A percentile compares a stretch with the other conserved stretches of the same genome.
These are phyloP conservation scores for Arthrobotrys iridis DNA, from an alignment of 2,329 filamentous ascomycete genomes.

Conservation along the genomic window DNA sequence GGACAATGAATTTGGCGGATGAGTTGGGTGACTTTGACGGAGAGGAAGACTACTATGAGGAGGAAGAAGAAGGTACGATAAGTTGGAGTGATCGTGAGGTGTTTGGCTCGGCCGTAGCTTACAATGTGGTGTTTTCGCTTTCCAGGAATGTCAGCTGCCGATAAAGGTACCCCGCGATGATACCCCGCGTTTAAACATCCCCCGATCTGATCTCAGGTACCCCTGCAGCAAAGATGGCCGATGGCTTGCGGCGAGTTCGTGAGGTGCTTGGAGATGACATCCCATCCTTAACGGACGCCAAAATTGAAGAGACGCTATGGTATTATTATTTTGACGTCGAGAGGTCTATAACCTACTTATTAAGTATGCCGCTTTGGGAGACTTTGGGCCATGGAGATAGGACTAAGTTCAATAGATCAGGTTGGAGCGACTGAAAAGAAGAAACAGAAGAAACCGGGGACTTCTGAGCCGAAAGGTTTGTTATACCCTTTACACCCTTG, in stretches of 20 bases:
- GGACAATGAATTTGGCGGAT: conserved; percentile 61
- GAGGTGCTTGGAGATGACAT: conserved; percentile 66
- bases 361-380: conserved; percentile 66
- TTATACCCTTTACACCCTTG: conserved; percentile 5
- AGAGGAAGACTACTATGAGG: conserved; percentile 43
- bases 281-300: conserved; percentile 68
- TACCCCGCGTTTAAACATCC: conserved; percentile 15
- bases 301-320: conserved; percentile 92
- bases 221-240: conserved; percentile 59
- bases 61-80: conserved; percentile 32
- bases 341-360: conserved; percentile 83
- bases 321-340: conserved; percentile 94
- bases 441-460: conserved; percentile 53
- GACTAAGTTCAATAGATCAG: conserved; percentile 18
- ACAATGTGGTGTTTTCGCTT: neutral
- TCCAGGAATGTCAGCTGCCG: conserved; percentile 39
- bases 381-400: neutral
- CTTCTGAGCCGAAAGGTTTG: conserved; percentile 48
- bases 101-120: neutral
- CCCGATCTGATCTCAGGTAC: neutral
- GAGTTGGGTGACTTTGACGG: conserved; percentile 52
- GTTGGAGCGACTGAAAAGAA: conserved; percentile 51
- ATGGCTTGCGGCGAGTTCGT: conserved; percentile 55
- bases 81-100: neutral
- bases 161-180: conserved; percentile 50